Evolutionary conservation across 768 basidiomycete genomes (phyloP).

Genomic region (Tulasnella sp.): DNA sequence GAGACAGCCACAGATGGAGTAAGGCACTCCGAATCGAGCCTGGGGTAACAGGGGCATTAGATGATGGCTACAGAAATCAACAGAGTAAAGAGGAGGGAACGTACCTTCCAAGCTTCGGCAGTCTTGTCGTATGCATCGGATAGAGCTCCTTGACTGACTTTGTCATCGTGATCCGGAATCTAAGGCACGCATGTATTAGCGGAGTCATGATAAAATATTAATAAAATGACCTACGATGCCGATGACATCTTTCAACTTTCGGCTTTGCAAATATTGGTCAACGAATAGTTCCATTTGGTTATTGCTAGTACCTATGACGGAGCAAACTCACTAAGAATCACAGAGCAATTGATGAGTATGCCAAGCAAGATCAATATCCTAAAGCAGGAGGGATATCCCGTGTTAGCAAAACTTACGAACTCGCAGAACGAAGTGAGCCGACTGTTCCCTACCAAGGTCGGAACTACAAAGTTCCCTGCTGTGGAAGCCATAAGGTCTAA

Average conservation of each 20-base stretch:
- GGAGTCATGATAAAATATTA: background rate
- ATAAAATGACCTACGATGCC: background rate
- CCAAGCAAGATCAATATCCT: conserved; percentile 30
- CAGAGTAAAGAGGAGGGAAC: background rate
- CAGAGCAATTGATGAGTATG: conserved; percentile 33
- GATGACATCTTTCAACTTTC: background rate
- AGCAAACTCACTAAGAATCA: conserved; percentile 48
- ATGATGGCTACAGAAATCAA: background rate
- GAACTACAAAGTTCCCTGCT: conserved; percentile 28
- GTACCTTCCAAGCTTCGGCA: conserved; percentile 47
- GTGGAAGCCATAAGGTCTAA: conserved; percentile 27
- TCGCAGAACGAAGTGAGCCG: too few species aligned
- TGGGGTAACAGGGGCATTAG: conserved; percentile 28
- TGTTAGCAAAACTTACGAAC: too few species aligned
- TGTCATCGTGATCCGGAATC: conserved; percentile 44
- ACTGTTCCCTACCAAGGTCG: conserved; percentile 27
- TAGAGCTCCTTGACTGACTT: conserved; percentile 46
- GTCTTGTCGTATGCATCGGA: conserved; percentile 49
- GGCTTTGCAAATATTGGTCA: background rate
- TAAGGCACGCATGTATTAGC: background rate
- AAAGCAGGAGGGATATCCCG: too few species aligned
- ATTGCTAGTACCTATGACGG: too few species aligned
- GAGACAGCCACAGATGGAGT: conserved; percentile 59
- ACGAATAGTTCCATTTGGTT: too few species aligned
- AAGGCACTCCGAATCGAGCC: conserved; percentile 49